A percentile compares a stretch with the other conserved stretches of the same genome.
Evolutionary conservation across 805 yeast genomes (phyloP).

Genomic region (Sungouiella thailandica): DNA sequence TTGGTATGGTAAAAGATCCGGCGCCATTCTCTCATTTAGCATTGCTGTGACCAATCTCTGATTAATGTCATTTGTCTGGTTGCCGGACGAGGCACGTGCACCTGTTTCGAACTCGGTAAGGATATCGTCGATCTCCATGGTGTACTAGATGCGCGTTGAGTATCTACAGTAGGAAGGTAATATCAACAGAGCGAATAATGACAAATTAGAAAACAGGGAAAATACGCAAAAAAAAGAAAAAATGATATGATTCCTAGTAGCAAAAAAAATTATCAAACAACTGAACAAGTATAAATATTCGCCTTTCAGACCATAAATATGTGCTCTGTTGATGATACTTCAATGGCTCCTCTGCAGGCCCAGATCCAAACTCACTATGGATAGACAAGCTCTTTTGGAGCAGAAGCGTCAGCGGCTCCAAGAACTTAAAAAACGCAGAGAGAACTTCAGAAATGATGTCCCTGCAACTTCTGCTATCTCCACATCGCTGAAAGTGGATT

Average conservation of each 20-base stretch:
- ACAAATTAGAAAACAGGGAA: too few relatives aligned
- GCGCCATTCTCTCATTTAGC: constrained; percentile 82
- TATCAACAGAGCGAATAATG: too few relatives aligned
- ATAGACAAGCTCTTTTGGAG: constrained; percentile 34
- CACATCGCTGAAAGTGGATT: constrained; percentile 13
- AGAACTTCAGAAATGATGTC: constrained; percentile 15
- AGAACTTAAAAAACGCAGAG: constrained; percentile 21
- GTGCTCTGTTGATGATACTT: too few relatives aligned
- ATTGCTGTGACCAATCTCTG: constrained; percentile 55
- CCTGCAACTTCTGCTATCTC: constrained; percentile 6
- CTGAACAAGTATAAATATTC: too few relatives aligned
- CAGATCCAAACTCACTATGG: constrained; percentile 18
- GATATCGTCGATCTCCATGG: constrained; percentile 65
- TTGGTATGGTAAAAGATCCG: constrained; percentile 79
- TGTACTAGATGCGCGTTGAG: too few relatives aligned
- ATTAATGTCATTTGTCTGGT: constrained; percentile 20
- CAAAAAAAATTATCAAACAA: too few relatives aligned
- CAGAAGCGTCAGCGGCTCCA: constrained; percentile 34
- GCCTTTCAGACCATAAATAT: too few relatives aligned
- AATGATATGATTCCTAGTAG: too few relatives aligned
- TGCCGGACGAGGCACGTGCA: constrained; percentile 8
- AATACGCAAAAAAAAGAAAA: too few relatives aligned
- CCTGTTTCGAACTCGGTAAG: constrained; percentile 55
- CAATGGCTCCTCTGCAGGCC: too few relatives aligned
- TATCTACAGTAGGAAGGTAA: too few relatives aligned